phyloP scores from a whole-genome alignment of 208 protist species.

The Acanthamoeba rhysodes region DNA sequence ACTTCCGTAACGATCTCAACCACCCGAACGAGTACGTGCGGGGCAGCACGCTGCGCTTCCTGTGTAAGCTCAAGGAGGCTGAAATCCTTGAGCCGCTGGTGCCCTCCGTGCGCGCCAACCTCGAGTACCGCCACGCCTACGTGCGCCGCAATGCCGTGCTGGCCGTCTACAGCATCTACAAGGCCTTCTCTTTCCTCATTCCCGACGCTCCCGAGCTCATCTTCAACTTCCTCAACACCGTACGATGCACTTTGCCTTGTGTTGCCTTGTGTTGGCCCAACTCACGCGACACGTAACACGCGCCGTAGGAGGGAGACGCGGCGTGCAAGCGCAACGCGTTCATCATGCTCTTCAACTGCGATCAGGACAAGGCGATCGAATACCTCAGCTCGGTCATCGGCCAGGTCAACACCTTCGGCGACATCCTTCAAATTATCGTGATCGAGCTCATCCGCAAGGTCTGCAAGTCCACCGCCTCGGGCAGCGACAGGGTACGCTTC shows the following conservation, averaged over 20 bases:
- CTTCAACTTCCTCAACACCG: slow-evolving; percentile 93
- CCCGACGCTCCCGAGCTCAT: slow-evolving; percentile 98
- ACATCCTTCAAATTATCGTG: slow-evolving; percentile 95
- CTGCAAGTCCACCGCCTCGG: slow-evolving; percentile 74
- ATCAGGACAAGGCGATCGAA: slow-evolving; percentile 95
- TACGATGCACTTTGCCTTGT: slow-evolving; percentile 13
- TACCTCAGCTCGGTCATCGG: slow-evolving; percentile 95
- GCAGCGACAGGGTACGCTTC: slow-evolving; percentile 49
- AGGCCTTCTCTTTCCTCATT: slow-evolving; percentile 95
- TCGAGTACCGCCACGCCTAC: slow-evolving; percentile 95
- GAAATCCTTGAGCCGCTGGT: slow-evolving; percentile 98
- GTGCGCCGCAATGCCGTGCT: slow-evolving; percentile 98
- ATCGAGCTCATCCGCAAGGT: slow-evolving; percentile 93
- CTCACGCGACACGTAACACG: neutral
- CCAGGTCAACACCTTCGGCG: slow-evolving; percentile 90
- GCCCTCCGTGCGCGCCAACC: slow-evolving; percentile 95
- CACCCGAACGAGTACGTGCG: slow-evolving; percentile 99
- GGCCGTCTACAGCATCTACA: slow-evolving; percentile 96
- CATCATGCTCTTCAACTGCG: slow-evolving; percentile 97
- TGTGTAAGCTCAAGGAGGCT: slow-evolving; percentile 97
- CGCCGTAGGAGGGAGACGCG: slow-evolving; percentile 90
- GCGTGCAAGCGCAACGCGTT: slow-evolving; percentile 98
- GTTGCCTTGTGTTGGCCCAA: slow-evolving; percentile 2
- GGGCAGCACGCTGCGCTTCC: slow-evolving; percentile 97
- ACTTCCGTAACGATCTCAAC: slow-evolving; percentile 96